Base-by-base conservation (phyloP, 2,329 filamentous ascomycete species). In the Penicillium palitans region DNA sequence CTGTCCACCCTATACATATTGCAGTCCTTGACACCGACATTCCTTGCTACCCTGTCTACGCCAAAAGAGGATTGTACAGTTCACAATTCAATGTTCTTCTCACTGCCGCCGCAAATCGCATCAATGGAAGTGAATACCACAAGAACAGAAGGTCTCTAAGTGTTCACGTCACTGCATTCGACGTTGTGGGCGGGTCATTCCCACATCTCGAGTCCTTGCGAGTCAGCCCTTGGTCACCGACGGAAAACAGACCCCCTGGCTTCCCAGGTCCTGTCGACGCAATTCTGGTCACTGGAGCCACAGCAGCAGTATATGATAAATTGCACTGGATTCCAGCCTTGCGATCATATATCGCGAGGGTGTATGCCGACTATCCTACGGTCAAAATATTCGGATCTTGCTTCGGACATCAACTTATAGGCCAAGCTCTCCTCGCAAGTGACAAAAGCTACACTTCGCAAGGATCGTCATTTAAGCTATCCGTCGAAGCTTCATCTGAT, bases 21-120 rank as follows among this genome's bases (percentile, higher is more conserved):
- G 62, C 73, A 54, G 51, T 72, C 10, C 61, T 74, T 25, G 66
- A 78, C 70, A 57, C 69, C 54, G 63, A 78, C 58, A 52, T 70
- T 41, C 71, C 72, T 21, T 66, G 68, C 15, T 69, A 66, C 17
- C 47, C 56, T 45, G 64, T 74, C 51, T 72, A 71, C 55, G 58
- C 59, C 9, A 49, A 61, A 12, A 69, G 67, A 35, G 72, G 71
- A 31, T 55, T 73, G 27, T 72, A 71, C 60, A 72, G 69, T 51
- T 66, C 71, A 10, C 70, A 68, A 40, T 73, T 74, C 61, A 64
- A 66, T 6, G 21, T n/a, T 21, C 62, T 73, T 13, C 68, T 74
- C 2, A 60, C 63, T 57, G 57, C 64, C 35, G 72, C 72, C 10
- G 68, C 71, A 2, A 46, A 49, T 9, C 66, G 69, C 9, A 55